Percentiles rank a stretch among this genome's conserved stretches.
Conservation (phyloP, 1,139 yeast genomes). For the Yamadazyma trypodendri region DNA sequence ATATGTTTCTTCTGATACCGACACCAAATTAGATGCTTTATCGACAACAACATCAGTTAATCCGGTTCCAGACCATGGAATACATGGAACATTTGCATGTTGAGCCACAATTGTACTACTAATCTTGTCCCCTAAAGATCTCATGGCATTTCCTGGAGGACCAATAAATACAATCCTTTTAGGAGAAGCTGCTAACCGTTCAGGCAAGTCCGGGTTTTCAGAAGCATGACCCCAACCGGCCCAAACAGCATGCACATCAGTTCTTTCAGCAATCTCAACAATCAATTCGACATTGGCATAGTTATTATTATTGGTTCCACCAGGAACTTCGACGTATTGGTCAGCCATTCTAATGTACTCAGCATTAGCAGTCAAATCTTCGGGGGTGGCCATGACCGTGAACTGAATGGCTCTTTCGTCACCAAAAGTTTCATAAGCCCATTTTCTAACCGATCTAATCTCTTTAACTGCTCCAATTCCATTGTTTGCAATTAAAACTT, state of each 20-base stretch:
- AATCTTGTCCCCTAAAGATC: constrained; percentile 97
- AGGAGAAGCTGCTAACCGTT: constrained; percentile 85
- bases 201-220: constrained; percentile 94
- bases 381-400: constrained; percentile 99
- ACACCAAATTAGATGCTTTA: constrained; percentile 68
- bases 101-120: constrained; percentile 98
- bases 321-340: constrained; percentile 97
- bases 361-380: constrained; percentile 93
- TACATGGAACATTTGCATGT: constrained; percentile 96
- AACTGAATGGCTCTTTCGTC: constrained; percentile 91
- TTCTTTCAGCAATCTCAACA: constrained; percentile 95
- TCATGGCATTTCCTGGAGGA: constrained; percentile 96
- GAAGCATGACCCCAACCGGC: constrained; percentile 99
- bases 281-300: constrained; percentile 97
- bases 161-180: constrained; percentile 91
- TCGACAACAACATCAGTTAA: constrained; percentile 79
- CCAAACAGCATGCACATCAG: constrained; percentile 98
- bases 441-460: constrained; percentile 93
- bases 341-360: constrained; percentile 99
- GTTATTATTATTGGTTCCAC: constrained; percentile 97
- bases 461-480: constrained; percentile 99
- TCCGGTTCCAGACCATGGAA: constrained; percentile 99
- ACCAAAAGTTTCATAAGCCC: constrained; percentile 98
- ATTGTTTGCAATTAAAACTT: constrained; percentile 90
- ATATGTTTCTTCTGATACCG: constrained; percentile 81